Percentiles rank a stretch among this genome's conserved stretches.
Conservation (phyloP, 2,329 filamentous ascomycete species). For the Ceratocystis huliohia region DNA sequence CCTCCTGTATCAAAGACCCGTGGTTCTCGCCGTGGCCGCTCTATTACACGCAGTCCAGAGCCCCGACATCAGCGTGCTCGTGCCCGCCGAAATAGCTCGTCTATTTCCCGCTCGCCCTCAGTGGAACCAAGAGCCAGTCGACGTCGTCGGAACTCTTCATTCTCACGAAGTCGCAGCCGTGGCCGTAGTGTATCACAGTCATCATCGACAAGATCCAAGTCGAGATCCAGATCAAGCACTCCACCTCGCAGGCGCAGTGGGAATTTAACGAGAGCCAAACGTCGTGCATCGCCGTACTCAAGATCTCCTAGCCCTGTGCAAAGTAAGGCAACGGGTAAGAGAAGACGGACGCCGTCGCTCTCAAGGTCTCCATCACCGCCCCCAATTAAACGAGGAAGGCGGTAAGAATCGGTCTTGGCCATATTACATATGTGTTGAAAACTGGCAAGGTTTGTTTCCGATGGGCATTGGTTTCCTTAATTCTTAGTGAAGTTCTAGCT, state of each 20-base stretch:
- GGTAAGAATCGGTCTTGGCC: background rate
- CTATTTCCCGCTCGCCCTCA: conserved; percentile 18
- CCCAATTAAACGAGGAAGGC: conserved; percentile 21
- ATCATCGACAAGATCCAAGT: conserved; percentile 11
- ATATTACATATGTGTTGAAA: no score
- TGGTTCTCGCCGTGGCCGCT: conserved; percentile 27
- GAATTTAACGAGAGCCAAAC: background rate
- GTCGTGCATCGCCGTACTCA: conserved; percentile 9
- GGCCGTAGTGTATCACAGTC: conserved; percentile 20
- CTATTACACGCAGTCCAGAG: conserved; percentile 26
- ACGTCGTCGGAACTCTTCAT: conserved; percentile 9
- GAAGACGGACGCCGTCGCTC: conserved; percentile 18
- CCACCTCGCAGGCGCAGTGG: conserved; percentile 21
- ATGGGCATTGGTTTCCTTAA: no score
- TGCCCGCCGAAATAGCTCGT: conserved; percentile 18
- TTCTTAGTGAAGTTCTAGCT: no score
- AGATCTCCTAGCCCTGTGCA: conserved; percentile 16
- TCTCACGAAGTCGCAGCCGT: conserved; percentile 21
- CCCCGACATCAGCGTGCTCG: background rate
- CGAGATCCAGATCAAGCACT: conserved; percentile 21
- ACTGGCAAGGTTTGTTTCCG: no score
- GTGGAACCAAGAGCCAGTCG: conserved; percentile 8
- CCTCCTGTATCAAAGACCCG: conserved; percentile 22
- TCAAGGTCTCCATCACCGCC: conserved; percentile 21
- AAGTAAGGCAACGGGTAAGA: conserved; percentile 3